Base-by-base conservation (phyloP, 1,284 basidiomycete genomes). In the Apiotrichum sp. region DNA sequence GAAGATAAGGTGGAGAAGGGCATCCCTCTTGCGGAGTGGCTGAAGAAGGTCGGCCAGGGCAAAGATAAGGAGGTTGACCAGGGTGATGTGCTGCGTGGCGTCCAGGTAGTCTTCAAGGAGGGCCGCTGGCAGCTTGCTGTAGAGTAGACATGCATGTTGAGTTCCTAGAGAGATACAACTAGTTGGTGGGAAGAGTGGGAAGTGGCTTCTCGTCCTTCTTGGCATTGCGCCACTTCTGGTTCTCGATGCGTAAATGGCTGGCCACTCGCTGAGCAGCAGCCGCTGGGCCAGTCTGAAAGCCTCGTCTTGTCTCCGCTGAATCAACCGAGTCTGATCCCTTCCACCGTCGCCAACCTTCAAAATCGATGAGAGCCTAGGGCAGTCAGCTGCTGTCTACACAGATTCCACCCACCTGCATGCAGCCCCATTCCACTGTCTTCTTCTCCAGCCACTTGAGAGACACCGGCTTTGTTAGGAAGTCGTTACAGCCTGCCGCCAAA, bases 341-440 rank as follows among this genome's bases (percentile, higher is more conserved):
- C 69, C 73, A 75, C 42, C 73, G 55, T 46, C 70, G 60, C 76
- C 75, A 77, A 9, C 76, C 76, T 35, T 77, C 76, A 56, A 77
- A 78, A 55, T 78, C 76, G 61, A 78, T 77, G 50, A 77, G 59
- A 1, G 75, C 74, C 70, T 75, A 22, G 50, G 8, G n/a, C 14
- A 29, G 44, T 61, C 52, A 65, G 62, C 50, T 29, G 11, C 22
- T 10, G 9, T n/a, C 39, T 14, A 48, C 40, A 11, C 32, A 14
- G n/a, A 29, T 6, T 39, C 22, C 9, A 47, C 73, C 58, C 51
- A 72, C 73, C 67, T 76, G 75, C 74, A 77, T 77, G 55, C 75
- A 80, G 4, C 81, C 95, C 96, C 96, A 99, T 74, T 99, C 96
- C 61, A 96, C 89, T 66, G 98, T 93, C 80, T 99, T 99, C 79